phyloP scores from a whole-genome alignment of 2,329 filamentous ascomycete species.

The Penicillium sp. region DNA sequence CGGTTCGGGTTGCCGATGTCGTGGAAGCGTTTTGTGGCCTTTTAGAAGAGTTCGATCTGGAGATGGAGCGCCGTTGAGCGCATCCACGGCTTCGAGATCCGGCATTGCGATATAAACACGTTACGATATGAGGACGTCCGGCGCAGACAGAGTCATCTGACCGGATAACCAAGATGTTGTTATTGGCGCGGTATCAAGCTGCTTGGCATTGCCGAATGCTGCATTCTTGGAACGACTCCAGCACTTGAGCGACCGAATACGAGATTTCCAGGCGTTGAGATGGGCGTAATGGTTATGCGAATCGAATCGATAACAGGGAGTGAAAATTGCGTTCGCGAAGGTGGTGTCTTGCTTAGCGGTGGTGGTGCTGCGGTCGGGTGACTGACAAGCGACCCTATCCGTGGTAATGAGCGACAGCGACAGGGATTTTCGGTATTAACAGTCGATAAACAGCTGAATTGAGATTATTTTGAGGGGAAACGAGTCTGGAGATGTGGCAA shows the following conservation, averaged over 20 bases:
- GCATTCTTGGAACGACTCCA: neutral
- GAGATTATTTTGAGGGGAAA: neutral
- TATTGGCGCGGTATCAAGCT: neutral
- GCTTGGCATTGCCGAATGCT: neutral
- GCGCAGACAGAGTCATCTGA: neutral
- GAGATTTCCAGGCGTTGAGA: no score
- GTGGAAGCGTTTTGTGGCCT: slow-evolving; percentile 40
- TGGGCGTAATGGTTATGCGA: no score
- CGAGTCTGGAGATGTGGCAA: neutral
- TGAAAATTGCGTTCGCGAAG: neutral
- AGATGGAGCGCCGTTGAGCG: slow-evolving; percentile 24
- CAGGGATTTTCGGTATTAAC: no score
- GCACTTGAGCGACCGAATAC: neutral
- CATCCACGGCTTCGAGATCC: slow-evolving; percentile 25
- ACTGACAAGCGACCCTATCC: neutral
- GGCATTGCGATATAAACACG: slow-evolving; percentile 24
- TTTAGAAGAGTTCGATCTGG: slow-evolving; percentile 31
- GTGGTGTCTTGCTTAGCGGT: neutral
- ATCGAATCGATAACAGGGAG: neutral
- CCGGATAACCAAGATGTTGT: neutral
- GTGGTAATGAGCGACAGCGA: neutral
- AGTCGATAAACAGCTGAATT: no score
- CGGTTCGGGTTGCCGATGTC: slow-evolving; percentile 26
- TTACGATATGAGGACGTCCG: neutral
- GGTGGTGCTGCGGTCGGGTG: slow-evolving; percentile 9